Evolutionary conservation across 441 rosid genomes (phyloP).

Genomic region (Bocquillonia castaneifolia): DNA sequence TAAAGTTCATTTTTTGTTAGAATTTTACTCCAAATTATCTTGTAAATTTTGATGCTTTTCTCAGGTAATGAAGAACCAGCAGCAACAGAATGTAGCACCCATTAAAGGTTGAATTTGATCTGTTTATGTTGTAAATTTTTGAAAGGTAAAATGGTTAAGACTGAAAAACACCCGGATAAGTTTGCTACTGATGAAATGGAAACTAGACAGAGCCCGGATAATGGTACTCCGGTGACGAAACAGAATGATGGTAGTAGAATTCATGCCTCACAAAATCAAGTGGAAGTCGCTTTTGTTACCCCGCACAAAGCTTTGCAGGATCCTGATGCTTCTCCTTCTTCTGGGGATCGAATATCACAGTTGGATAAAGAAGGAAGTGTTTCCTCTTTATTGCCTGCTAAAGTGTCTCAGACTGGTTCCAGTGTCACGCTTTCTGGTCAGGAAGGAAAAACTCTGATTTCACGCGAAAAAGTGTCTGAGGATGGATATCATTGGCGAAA

Average conservation of each 20-base stretch:
- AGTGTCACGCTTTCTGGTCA: slow-evolving; percentile 36
- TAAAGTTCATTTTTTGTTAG: no score
- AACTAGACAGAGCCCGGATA: slow-evolving; percentile 26
- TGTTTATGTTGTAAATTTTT: slow-evolving; percentile 27
- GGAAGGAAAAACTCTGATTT: slow-evolving; percentile 51
- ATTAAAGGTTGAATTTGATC: slow-evolving; percentile 22
- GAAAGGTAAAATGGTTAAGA: slow-evolving; percentile 35
- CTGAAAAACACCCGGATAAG: slow-evolving; percentile 35
- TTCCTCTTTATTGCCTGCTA: slow-evolving; percentile 29
- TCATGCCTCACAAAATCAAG: slow-evolving; percentile 28
- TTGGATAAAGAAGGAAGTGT: slow-evolving; percentile 40
- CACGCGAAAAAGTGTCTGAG: slow-evolving; percentile 66
- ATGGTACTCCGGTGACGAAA: slow-evolving; percentile 24
- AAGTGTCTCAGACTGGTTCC: slow-evolving; percentile 25
- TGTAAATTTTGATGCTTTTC: no score
- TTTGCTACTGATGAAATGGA: slow-evolving; percentile 32
- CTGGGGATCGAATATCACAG: slow-evolving; percentile 23
- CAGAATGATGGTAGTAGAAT: slow-evolving; percentile 22
- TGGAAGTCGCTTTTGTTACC: slow-evolving; percentile 20
- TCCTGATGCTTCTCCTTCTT: slow-evolving; percentile 13
- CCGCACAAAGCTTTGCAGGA: slow-evolving; percentile 31
- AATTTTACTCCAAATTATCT: no score
- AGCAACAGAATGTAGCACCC: slow-evolving; percentile 16
- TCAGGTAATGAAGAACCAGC: no score
- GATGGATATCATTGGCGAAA: slow-evolving; percentile 91